Evolutionary conservation across 371 early-diverging fungal species (phyloP).

Genomic region (Globomyces sp.): DNA sequence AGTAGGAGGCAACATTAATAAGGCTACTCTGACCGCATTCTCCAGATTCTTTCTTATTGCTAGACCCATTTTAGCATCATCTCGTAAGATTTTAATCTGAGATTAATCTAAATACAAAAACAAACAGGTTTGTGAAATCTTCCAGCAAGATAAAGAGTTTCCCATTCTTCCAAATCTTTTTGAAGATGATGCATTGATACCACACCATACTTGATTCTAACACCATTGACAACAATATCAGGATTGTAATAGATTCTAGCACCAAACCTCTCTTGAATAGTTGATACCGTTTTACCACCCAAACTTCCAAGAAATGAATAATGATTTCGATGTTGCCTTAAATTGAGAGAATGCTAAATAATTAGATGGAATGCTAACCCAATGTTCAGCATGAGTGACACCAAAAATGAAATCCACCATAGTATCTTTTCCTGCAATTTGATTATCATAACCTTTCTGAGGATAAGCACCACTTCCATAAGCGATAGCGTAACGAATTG

Average conservation of each 20-base stretch:
- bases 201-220: conserved; percentile 95
- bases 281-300: conserved; percentile 70
- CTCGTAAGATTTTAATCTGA: conserved; percentile 65
- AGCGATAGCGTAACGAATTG: conserved; percentile 79
- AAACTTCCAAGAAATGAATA: conserved; percentile 75
- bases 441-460: conserved; percentile 73
- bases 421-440: conserved; percentile 48
- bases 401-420: conserved; percentile 96
- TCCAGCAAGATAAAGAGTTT: conserved; percentile 91
- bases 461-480: conserved; percentile 94
- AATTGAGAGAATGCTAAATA: conserved; percentile 75
- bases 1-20: conserved; percentile 77
- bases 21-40: conserved; percentile 80
- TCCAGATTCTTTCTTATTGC: conserved; percentile 85
- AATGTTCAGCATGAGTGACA: conserved; percentile 93
- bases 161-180: conserved; percentile 90
- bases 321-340: conserved; percentile 84
- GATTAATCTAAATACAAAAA: no score
- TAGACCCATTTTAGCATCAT: conserved; percentile 82
- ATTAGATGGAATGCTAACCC: conserved; percentile 41
- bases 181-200: conserved; percentile 83
- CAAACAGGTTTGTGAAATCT: conserved; percentile 93
- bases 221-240: conserved; percentile 80
- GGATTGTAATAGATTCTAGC: conserved; percentile 96
- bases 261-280: conserved; percentile 80